A percentile compares a stretch with the other conserved stretches of the same genome.
Evolutionary conservation across 257 asterid genomes (phyloP).

Genomic region (Solanum chilense): DNA sequence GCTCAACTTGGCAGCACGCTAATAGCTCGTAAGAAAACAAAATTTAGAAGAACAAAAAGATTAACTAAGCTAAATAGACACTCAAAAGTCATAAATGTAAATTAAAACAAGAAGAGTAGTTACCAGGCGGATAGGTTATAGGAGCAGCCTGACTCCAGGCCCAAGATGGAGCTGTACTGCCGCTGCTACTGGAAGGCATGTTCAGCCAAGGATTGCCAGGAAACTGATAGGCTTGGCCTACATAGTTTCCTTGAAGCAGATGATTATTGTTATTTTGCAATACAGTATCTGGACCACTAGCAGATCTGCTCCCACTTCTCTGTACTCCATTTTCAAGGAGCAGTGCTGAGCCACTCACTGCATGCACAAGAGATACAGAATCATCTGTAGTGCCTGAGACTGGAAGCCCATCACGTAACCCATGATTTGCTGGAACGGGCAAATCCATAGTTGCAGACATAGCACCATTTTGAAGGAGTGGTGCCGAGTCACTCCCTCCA

Average conservation of each 20-base stretch:
- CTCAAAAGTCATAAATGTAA: neutral
- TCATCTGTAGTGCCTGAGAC: neutral
- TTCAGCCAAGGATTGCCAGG: conserved; percentile 64
- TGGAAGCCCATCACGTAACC: neutral
- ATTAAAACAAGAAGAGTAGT: neutral
- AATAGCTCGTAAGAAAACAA: neutral
- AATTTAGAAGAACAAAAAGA: neutral
- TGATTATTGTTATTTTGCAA: conserved; percentile 26
- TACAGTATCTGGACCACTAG: conserved; percentile 32
- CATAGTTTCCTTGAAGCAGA: conserved; percentile 47
- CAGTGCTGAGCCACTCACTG: neutral
- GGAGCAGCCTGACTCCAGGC: conserved; percentile 55
- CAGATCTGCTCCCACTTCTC: conserved; percentile 35
- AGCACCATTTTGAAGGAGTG: conserved; percentile 14
- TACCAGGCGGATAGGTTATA: conserved; percentile 40
- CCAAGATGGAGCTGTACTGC: conserved; percentile 27
- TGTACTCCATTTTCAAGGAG: conserved; percentile 16
- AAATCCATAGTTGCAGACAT: conserved; percentile 5
- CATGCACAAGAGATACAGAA: neutral
- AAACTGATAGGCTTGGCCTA: conserved; percentile 37
- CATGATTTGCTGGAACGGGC: neutral
- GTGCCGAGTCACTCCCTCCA: conserved; percentile 20
- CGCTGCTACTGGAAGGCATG: conserved; percentile 30
- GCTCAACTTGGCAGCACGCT: neutral
- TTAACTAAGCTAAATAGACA: neutral